phyloP scores from a whole-genome alignment of 2,329 filamentous ascomycete species.

The Orbilia blumenaviensis region DNA sequence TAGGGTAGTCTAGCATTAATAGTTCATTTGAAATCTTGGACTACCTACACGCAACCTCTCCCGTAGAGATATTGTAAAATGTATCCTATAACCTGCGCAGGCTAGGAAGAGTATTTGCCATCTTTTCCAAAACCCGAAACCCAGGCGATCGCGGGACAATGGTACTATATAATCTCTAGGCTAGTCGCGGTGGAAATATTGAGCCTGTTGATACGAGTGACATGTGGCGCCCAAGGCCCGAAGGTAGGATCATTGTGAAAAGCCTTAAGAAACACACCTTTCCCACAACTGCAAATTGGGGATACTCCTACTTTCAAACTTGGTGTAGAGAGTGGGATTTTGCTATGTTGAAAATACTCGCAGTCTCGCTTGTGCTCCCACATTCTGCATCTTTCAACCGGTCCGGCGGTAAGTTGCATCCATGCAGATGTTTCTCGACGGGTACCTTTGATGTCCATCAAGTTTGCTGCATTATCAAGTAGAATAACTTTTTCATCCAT shows the following conservation, averaged over 20 bases:
- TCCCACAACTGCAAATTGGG: conserved; percentile 40
- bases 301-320: not conserved
- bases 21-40: too few species aligned
- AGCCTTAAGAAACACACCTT: conserved; percentile 16
- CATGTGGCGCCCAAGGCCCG: not conserved
- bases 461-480: not conserved
- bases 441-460: conserved; percentile 68
- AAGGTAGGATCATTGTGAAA: conserved; percentile 2
- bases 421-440: conserved; percentile 61
- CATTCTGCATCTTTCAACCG: conserved; percentile 34
- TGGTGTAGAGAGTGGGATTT: conserved; percentile 14
- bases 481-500: conserved; percentile 64
- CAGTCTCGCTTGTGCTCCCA: conserved; percentile 21
- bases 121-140: not conserved
- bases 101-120: not conserved
- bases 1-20: too few species aligned
- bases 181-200: conserved; percentile 2
- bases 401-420: conserved; percentile 17
- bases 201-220: conserved; percentile 11
- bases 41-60: too few species aligned
- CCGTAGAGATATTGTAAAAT: too few species aligned
- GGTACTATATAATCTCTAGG: not conserved
- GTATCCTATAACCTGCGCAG: not conserved
- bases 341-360: conserved; percentile 16
- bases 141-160: not conserved